phyloP scores from a whole-genome alignment of 1,284 basidiomycete genomes.

The Anthracocystis panici-leucophaei region DNA sequence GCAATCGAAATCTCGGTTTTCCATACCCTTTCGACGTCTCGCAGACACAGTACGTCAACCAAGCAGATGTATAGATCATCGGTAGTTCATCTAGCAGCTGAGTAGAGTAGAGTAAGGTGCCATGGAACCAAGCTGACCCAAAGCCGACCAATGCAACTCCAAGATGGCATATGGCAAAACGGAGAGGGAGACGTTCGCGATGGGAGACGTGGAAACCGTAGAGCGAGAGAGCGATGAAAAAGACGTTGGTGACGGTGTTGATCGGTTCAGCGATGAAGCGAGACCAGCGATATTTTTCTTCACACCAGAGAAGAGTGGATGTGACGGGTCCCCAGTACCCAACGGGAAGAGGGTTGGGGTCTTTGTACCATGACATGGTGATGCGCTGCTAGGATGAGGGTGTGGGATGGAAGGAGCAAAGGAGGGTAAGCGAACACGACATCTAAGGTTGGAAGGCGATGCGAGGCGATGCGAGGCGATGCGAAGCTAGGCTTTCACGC shows the following conservation, averaged over 20 bases:
- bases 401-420: not conserved
- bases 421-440: not conserved
- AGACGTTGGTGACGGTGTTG: constrained; percentile 71
- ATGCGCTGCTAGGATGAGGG: not conserved
- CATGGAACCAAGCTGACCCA: constrained; percentile 64
- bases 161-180: constrained; percentile 56
- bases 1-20: constrained; percentile 33
- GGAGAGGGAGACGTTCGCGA: constrained; percentile 44
- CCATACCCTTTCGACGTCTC: constrained; percentile 49
- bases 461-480: too few species aligned
- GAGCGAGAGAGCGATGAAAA: constrained; percentile 70
- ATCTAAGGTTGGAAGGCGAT: not conserved
- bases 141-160: constrained; percentile 60
- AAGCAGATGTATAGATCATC: constrained; percentile 67
- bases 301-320: constrained; percentile 65
- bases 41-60: constrained; percentile 59
- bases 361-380: constrained; percentile 43
- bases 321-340: constrained; percentile 66
- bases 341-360: constrained; percentile 17
- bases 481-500: not conserved
- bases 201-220: constrained; percentile 64
- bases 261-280: constrained; percentile 64
- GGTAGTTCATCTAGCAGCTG: constrained; percentile 69
- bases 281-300: constrained; percentile 63
- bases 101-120: constrained; percentile 62